A percentile compares a stretch with the other conserved stretches of the same genome.
Conservation (phyloP, 139 green algal genomes). For the Pycnococcus provasolii region DNA sequence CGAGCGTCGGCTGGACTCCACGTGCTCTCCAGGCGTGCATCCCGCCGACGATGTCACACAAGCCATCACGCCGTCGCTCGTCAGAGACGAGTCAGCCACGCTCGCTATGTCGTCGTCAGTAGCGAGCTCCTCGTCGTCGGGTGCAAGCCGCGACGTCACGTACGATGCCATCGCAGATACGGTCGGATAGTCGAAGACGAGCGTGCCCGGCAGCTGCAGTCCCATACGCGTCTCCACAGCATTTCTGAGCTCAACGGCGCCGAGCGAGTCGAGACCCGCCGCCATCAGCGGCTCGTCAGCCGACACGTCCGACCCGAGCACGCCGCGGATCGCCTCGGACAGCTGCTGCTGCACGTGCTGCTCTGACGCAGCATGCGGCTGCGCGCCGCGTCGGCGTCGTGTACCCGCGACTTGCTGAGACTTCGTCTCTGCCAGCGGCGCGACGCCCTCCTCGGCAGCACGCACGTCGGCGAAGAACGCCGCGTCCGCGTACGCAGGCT, state of each 20-base stretch:
- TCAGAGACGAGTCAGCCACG: neutral
- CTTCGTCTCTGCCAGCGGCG: neutral
- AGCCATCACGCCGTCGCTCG: neutral
- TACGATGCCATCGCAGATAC: constrained; percentile 5
- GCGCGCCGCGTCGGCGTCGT: neutral
- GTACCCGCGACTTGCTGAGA: neutral
- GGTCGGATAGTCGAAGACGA: constrained; percentile 49
- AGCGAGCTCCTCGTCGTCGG: too few species aligned
- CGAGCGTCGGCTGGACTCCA: neutral
- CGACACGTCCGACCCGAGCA: constrained; percentile 24
- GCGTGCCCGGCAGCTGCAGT: constrained; percentile 40
- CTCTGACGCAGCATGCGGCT: too few species aligned
- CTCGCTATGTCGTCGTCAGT: neutral
- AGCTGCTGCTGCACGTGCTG: neutral
- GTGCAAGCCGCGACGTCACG: neutral
- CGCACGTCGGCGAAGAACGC: neutral
- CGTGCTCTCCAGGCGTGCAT: constrained; percentile 17
- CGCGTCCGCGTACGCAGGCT: neutral
- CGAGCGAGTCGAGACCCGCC: constrained; percentile 64
- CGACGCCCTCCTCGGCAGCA: neutral
- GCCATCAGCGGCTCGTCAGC: constrained; percentile 47
- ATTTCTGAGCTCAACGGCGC: constrained; percentile 43
- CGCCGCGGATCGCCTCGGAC: neutral
- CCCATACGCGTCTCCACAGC: constrained; percentile 19
- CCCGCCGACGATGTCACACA: neutral